These are phyloP conservation scores for Coemansia sp. DNA, from an alignment of 192 early-diverging fungal genomes.

Conservation along the genomic window DNA sequence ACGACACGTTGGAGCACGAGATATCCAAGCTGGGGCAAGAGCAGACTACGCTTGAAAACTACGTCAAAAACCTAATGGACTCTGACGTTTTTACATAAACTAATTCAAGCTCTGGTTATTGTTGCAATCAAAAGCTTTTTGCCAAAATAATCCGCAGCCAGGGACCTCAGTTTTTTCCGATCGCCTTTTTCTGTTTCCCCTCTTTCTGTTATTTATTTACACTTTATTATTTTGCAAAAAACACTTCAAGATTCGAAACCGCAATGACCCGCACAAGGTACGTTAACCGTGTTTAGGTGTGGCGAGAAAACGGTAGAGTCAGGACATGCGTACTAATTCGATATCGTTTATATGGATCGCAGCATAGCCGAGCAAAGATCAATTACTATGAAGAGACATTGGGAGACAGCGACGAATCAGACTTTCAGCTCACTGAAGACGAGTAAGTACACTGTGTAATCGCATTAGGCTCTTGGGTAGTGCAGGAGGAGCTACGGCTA, in stretches of 20 bases:
- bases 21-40: constrained; percentile 34
- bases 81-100: constrained; percentile 42
- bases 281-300: too few relatives aligned
- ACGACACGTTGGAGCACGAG: constrained; percentile 33
- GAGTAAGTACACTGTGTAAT: constrained; percentile 20
- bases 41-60: constrained; percentile 41
- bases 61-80: constrained; percentile 53
- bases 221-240: neutral
- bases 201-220: constrained; percentile 12
- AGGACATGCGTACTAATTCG: too few relatives aligned
- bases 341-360: too few relatives aligned
- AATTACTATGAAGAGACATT: constrained; percentile 32
- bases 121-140: neutral
- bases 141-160: constrained; percentile 1
- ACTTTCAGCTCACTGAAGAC: constrained; percentile 32
- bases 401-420: constrained; percentile 30
- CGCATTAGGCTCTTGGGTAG: too few relatives aligned
- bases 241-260: too few relatives aligned
- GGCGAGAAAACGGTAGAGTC: too few relatives aligned
- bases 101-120: too few relatives aligned
- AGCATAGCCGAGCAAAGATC: constrained; percentile 24
- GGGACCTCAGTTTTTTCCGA: neutral
- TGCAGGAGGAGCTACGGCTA: too few relatives aligned
- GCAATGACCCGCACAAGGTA: constrained; percentile 42
- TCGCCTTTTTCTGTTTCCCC: constrained; percentile 10